Evolutionary conservation across 192 early-diverging fungal genomes (phyloP).

Genomic region (Thamnidium elegans): DNA sequence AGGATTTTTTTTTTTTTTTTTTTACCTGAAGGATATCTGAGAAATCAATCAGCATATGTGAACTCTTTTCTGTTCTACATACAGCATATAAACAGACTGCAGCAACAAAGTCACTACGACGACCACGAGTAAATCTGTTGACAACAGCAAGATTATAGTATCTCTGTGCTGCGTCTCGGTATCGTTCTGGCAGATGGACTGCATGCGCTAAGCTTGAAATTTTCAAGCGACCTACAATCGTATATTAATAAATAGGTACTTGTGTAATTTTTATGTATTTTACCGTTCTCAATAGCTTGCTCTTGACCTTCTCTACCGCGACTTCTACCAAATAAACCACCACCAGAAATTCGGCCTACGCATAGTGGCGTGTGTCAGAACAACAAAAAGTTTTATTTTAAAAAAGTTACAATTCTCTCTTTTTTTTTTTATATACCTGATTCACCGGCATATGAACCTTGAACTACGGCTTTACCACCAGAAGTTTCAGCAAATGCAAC

Average conservation of each 20-base stretch:
- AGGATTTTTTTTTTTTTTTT: too few relatives aligned
- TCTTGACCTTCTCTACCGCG: slow-evolving; percentile 65
- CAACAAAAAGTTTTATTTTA: too few relatives aligned
- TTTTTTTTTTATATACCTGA: slow-evolving; percentile 9
- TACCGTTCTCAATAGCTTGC: slow-evolving; percentile 60
- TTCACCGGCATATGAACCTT: slow-evolving; percentile 59
- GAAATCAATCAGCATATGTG: slow-evolving; percentile 96
- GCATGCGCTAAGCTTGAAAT: slow-evolving; percentile 74
- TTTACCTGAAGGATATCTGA: slow-evolving; percentile 76
- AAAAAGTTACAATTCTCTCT: background rate
- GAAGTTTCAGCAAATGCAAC: slow-evolving; percentile 85
- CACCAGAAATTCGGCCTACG: slow-evolving; percentile 42
- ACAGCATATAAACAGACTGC: slow-evolving; percentile 92
- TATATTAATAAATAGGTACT: background rate
- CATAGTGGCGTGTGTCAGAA: background rate
- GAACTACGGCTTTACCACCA: slow-evolving; percentile 80
- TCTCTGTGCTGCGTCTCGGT: slow-evolving; percentile 78
- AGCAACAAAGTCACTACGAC: slow-evolving; percentile 70
- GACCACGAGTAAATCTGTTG: slow-evolving; percentile 80
- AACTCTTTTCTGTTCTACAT: slow-evolving; percentile 78
- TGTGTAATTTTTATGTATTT: background rate
- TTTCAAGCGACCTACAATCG: slow-evolving; percentile 55
- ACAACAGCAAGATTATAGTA: slow-evolving; percentile 82
- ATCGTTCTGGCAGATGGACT: slow-evolving; percentile 69
- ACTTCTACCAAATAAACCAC: slow-evolving; percentile 44